phyloP scores from a whole-genome alignment of 345 rosid genomes.

The Schrenkiella parvula region DNA sequence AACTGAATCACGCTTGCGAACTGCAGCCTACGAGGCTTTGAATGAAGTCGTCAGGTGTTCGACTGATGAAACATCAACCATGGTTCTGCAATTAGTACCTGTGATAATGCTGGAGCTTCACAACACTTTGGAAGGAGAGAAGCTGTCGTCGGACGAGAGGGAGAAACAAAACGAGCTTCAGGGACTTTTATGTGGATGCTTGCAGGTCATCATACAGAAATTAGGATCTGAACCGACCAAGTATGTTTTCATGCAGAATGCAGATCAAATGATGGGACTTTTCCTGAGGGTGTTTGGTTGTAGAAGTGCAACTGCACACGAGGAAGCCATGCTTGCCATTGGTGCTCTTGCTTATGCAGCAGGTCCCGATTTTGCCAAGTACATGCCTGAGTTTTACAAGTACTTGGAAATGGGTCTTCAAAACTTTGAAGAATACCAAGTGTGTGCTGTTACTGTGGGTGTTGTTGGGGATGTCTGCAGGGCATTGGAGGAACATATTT shows the following conservation, averaged over 20 bases:
- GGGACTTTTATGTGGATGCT: slow-evolving; percentile 75
- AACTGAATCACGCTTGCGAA: slow-evolving; percentile 64
- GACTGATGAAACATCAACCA: slow-evolving; percentile 58
- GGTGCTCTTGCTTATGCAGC: slow-evolving; percentile 76
- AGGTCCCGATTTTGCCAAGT: slow-evolving; percentile 59
- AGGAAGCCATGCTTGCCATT: slow-evolving; percentile 78
- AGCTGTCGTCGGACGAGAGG: slow-evolving; percentile 50
- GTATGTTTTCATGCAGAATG: slow-evolving; percentile 57
- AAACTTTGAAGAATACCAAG: slow-evolving; percentile 73
- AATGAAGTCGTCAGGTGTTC: slow-evolving; percentile 77
- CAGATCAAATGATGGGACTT: slow-evolving; percentile 71
- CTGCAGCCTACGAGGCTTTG: slow-evolving; percentile 69
- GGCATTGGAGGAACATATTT: slow-evolving; percentile 59
- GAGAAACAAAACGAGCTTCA: slow-evolving; percentile 68
- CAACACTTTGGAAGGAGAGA: slow-evolving; percentile 61
- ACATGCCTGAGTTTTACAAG: slow-evolving; percentile 70
- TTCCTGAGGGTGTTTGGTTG: slow-evolving; percentile 71
- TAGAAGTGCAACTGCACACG: slow-evolving; percentile 75
- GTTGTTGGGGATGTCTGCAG: slow-evolving; percentile 70
- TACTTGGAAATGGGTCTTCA: slow-evolving; percentile 77
- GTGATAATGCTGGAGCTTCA: slow-evolving; percentile 70
- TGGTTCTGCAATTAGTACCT: slow-evolving; percentile 61
- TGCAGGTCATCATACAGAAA: slow-evolving; percentile 73
- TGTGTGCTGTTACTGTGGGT: slow-evolving; percentile 72
- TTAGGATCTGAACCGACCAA: slow-evolving; percentile 60